Conservation (phyloP, 2,329 filamentous ascomycete genomes). For the Neonectria neomacrospora region DNA sequence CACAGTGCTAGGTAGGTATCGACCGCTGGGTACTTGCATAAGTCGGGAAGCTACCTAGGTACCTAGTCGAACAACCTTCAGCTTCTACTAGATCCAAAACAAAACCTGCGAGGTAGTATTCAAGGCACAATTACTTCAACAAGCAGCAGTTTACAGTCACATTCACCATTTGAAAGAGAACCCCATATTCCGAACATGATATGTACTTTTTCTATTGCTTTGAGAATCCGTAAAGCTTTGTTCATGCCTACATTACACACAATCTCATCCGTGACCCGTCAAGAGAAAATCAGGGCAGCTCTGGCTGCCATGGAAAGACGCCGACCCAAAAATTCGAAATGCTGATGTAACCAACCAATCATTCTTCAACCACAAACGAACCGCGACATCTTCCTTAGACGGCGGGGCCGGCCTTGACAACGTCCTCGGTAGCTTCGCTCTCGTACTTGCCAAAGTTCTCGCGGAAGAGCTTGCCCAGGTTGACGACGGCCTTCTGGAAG, state of each 20-base stretch:
- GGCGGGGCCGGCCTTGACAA: conserved; percentile 73
- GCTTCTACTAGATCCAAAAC: no score
- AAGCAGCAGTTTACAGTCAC: not conserved
- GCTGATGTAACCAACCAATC: conserved; percentile 38
- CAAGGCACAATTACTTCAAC: not conserved
- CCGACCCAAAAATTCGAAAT: conserved; percentile 43
- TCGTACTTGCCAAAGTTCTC: conserved; percentile 99
- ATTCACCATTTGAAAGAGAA: not conserved
- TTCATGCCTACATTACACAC: conserved; percentile 43
- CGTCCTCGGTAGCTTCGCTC: conserved; percentile 82
- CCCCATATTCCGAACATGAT: conserved; percentile 20
- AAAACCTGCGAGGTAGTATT: not conserved
- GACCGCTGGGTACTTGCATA: conserved; percentile 11
- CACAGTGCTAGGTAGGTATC: conserved; percentile 26
- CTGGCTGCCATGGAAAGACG: conserved; percentile 45
- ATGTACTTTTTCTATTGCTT: conserved; percentile 44
- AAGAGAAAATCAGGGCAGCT: conserved; percentile 41
- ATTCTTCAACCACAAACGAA: conserved; percentile 8
- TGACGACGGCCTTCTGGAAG: conserved; percentile 89
- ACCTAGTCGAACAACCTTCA: not conserved
- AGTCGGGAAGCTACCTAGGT: not conserved
- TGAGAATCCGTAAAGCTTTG: conserved; percentile 38
- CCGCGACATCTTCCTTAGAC: conserved; percentile 42
- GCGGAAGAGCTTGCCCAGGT: conserved; percentile 88
- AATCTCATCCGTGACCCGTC: conserved; percentile 42